Base-by-base conservation (phyloP, 2,329 filamentous ascomycete species). In the Penicillium sp. region DNA sequence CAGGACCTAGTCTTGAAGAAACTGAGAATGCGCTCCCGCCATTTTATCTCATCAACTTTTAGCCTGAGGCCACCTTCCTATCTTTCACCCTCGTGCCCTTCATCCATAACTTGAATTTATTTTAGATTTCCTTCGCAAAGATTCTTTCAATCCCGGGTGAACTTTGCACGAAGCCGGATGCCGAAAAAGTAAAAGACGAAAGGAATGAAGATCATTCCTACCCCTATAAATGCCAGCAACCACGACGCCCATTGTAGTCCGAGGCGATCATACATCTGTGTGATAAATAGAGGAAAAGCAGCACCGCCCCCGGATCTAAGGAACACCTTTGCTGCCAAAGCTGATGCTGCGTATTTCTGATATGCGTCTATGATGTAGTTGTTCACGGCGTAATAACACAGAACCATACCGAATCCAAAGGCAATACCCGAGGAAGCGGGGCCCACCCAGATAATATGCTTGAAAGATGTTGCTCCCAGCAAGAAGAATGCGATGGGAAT, bases 341-440 rank as follows among this genome's bases (percentile, higher is more conserved):
- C 75, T 6, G 66, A 71, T 0, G 76, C 76, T 0, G 73, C 72
- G 51, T 73, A 77, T 46, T 64, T 58, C 26, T 72, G 70, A 49
- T 76, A 78, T 36, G 67, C 83, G 60, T 92, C 88, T 49, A 91
- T 85, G 9, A 91, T 81, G 67, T 88, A 88, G 77, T 87, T 87
- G 71, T 87, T 88, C 61, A 85, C 84, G 5, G 85, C 77, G 73
- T 90, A 90, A 79, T 90, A 90, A 20, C 90, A 79, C 75, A 90
- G 88, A 67, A 90, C 89, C 78, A 90, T 89, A 54, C 87, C 87
- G 62, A 89, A 90, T n/a, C 87, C 87, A 41, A 90, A 84, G 6
- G 83, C 80, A 64, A 86, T 81, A 8, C 87, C 87, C 0, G 81
- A 83, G 9, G 84, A 75, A 17, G 78, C 75, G 0, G 83, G 81